A percentile compares a stretch with the other conserved stretches of the same genome.
Evolutionary conservation across 2,329 filamentous ascomycete species (phyloP).

Genomic region (Fusarium sterilihyphosum): DNA sequence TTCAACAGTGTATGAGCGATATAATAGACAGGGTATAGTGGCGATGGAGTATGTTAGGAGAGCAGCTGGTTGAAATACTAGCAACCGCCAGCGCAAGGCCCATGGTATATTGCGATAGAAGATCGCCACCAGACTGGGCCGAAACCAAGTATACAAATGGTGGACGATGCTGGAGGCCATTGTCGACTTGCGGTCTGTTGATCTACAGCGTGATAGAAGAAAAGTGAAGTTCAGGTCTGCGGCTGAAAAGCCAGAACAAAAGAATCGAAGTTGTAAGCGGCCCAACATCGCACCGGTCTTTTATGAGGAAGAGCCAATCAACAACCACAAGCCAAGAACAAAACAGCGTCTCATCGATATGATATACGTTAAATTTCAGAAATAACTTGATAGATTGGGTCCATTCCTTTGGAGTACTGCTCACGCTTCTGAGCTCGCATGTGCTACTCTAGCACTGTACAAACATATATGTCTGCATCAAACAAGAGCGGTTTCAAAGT

Average conservation of each 20-base stretch:
- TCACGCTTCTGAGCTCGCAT: background rate
- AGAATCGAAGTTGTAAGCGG: constrained; percentile 15
- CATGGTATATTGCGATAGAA: constrained; percentile 51
- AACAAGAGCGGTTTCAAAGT: background rate
- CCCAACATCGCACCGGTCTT: constrained; percentile 10
- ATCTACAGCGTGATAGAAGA: fast-evolving
- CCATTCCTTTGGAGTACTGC: background rate
- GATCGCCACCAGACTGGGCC: constrained; percentile 48
- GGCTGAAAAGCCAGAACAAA: background rate
- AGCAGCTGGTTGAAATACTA: constrained; percentile 54
- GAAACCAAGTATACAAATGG: constrained; percentile 36
- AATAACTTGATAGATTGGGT: background rate
- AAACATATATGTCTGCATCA: background rate
- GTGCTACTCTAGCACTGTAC: background rate
- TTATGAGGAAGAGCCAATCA: background rate
- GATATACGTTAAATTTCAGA: background rate
- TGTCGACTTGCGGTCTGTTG: fast-evolving
- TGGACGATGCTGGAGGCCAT: constrained; percentile 10
- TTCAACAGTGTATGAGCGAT: constrained; percentile 47
- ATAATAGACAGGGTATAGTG: constrained; percentile 50
- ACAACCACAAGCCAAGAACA: background rate
- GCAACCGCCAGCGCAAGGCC: constrained; percentile 53
- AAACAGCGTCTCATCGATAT: background rate
- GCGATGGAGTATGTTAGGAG: constrained; percentile 51
- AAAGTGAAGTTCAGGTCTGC: background rate